These are phyloP conservation scores for Verticillium dahliae DNA, from an alignment of 2,329 filamentous ascomycete genomes.

Conservation along the genomic window DNA sequence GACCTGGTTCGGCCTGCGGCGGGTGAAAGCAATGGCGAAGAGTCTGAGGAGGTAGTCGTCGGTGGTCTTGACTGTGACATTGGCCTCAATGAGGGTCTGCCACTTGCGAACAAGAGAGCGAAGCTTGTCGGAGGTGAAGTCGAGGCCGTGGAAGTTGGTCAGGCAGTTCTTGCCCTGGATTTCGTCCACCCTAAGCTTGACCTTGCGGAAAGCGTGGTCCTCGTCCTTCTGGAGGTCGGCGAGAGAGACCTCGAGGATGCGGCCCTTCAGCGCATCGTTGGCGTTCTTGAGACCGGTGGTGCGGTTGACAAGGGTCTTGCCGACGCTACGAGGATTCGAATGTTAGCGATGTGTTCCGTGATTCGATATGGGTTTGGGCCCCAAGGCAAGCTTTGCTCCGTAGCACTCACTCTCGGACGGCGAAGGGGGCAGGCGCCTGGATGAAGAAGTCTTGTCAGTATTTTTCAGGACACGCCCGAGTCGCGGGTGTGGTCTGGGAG, in stretches of 20 bases:
- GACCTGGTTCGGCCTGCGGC: slow-evolving; percentile 98
- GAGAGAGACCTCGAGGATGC: slow-evolving; percentile 97
- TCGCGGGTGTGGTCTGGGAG: too few relatives aligned
- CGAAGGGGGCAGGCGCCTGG: slow-evolving; percentile 90
- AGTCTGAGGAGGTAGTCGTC: slow-evolving; percentile 99
- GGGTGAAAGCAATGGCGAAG: slow-evolving; percentile 99
- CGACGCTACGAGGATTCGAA: slow-evolving; percentile 63
- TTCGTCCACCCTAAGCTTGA: slow-evolving; percentile 98
- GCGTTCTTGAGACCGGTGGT: slow-evolving; percentile 99
- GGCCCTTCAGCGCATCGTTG: slow-evolving; percentile 97
- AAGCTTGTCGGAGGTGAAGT: slow-evolving; percentile 99
- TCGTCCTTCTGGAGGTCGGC: slow-evolving; percentile 99
- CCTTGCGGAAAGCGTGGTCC: slow-evolving; percentile 99
- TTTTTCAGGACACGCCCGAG: too few relatives aligned
- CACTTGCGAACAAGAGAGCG: slow-evolving; percentile 99
- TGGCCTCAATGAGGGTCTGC: slow-evolving; percentile 99
- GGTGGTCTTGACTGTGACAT: slow-evolving; percentile 99
- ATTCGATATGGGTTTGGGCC: slow-evolving; percentile 25
- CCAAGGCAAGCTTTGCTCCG: neutral
- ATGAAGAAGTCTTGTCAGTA: slow-evolving; percentile 14
- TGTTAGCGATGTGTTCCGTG: slow-evolving; percentile 1
- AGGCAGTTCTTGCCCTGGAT: slow-evolving; percentile 99
- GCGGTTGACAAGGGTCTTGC: slow-evolving; percentile 99
- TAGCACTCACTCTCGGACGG: slow-evolving; percentile 84
- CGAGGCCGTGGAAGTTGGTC: slow-evolving; percentile 99